Evolutionary conservation across 2,329 filamentous ascomycete genomes (phyloP).

Genomic region (Waltergamsia citrina): DNA sequence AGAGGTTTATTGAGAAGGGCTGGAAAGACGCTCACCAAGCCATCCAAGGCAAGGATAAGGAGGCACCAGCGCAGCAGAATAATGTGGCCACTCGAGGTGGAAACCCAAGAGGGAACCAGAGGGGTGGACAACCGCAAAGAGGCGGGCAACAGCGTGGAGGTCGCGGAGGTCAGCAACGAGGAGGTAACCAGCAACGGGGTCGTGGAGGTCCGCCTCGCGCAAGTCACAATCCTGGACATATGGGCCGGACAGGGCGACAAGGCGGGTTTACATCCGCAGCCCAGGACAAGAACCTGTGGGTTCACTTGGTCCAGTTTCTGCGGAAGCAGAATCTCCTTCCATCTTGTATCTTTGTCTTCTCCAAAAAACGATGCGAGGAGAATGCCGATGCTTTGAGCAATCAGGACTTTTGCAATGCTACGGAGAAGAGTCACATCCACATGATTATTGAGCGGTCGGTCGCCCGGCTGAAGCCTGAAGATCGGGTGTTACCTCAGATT

Average conservation of each 20-base stretch:
- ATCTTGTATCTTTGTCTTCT: slow-evolving; percentile 96
- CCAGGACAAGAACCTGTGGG: slow-evolving; percentile 95
- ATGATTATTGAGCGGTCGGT: slow-evolving; percentile 97
- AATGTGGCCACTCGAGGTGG: slow-evolving; percentile 26
- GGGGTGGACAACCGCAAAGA: slow-evolving; percentile 38
- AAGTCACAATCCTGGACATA: slow-evolving; percentile 65
- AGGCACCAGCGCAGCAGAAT: slow-evolving; percentile 34
- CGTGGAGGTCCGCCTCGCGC: slow-evolving; percentile 44
- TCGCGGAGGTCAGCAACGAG: slow-evolving; percentile 31
- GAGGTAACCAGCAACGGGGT: slow-evolving; percentile 43
- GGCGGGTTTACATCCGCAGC: slow-evolving; percentile 82
- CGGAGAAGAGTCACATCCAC: slow-evolving; percentile 93
- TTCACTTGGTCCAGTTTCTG: slow-evolving; percentile 85
- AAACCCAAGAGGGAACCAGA: slow-evolving; percentile 21
- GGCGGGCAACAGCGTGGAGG: slow-evolving; percentile 37
- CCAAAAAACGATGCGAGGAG: slow-evolving; percentile 94
- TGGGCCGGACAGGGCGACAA: slow-evolving; percentile 77
- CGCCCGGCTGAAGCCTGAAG: slow-evolving; percentile 81
- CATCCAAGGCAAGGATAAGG: slow-evolving; percentile 72
- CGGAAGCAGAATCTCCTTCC: slow-evolving; percentile 81
- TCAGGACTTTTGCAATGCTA: slow-evolving; percentile 85
- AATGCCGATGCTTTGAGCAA: slow-evolving; percentile 94
- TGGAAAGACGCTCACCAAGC: slow-evolving; percentile 91
- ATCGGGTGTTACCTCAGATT: slow-evolving; percentile 85
- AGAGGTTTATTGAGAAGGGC: slow-evolving; percentile 81